Conservation (phyloP, 352 stramenopile species). For the Aphanomyces cochlioides region DNA sequence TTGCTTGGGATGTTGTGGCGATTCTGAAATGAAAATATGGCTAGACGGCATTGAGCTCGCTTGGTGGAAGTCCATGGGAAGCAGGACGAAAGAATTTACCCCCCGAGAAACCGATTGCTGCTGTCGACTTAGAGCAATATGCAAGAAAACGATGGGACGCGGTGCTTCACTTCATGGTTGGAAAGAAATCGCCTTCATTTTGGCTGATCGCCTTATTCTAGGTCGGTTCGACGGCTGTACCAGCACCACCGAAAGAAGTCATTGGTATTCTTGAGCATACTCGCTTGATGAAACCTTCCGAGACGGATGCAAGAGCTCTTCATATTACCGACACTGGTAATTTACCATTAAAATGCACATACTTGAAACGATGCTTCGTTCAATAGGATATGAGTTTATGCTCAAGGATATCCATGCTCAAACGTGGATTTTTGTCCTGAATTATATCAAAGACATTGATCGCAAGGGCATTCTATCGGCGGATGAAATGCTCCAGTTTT, state of each 20-base stretch:
- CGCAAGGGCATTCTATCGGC: slow-evolving; percentile 63
- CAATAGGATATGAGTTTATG: slow-evolving; percentile 85
- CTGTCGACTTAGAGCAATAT: slow-evolving; percentile 55
- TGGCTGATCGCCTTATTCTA: background rate
- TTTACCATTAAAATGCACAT: background rate
- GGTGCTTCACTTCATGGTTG: slow-evolving; percentile 72
- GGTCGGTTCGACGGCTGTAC: slow-evolving; percentile 53
- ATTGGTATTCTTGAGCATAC: slow-evolving; percentile 74
- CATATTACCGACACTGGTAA: slow-evolving; percentile 77
- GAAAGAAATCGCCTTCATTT: background rate
- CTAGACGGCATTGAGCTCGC: slow-evolving; percentile 58
- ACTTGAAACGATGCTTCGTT: background rate
- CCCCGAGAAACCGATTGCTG: slow-evolving; percentile 46
- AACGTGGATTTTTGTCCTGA: slow-evolving; percentile 89
- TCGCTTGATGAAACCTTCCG: slow-evolving; percentile 60
- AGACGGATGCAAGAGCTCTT: slow-evolving; percentile 52
- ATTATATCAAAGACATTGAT: slow-evolving; percentile 85
- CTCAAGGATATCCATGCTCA: slow-evolving; percentile 89
- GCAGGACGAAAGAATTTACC: slow-evolving; percentile 43
- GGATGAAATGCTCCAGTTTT: slow-evolving; percentile 85
- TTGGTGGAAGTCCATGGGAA: slow-evolving; percentile 77
- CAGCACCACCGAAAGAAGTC: slow-evolving; percentile 58
- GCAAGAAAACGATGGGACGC: slow-evolving; percentile 59
- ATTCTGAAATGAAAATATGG: background rate
- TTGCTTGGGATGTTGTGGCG: background rate